A percentile compares a stretch with the other conserved stretches of the same genome.
Evolutionary conservation across 108 stramenopile species (phyloP).

Genomic region (Asterionellopsis glacialis): DNA sequence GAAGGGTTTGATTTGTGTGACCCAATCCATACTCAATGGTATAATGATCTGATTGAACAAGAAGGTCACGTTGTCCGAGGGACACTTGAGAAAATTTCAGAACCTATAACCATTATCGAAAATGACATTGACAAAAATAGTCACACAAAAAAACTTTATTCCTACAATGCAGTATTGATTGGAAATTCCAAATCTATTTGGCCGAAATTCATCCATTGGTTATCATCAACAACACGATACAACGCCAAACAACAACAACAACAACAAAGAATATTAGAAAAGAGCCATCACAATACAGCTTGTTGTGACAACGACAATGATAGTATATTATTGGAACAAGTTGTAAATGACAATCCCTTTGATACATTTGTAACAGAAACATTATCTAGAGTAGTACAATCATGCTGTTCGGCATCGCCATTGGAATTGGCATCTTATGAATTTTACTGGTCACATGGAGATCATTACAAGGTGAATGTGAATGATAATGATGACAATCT

Average conservation of each 20-base stretch:
- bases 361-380: no score
- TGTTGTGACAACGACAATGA: no score
- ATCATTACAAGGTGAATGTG: constrained; percentile 1
- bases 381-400: no score
- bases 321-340: no score
- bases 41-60: constrained; percentile 31
- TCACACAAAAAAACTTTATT: not conserved
- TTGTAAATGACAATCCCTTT: no score
- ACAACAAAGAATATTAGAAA: no score
- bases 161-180: constrained; percentile 36
- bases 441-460: constrained; percentile 8
- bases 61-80: constrained; percentile 37
- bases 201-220: constrained; percentile 39
- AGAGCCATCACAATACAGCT: not conserved
- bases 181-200: constrained; percentile 42
- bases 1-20: constrained; percentile 17
- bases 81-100: constrained; percentile 29
- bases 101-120: constrained; percentile 1
- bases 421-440: not conserved
- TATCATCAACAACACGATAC: constrained; percentile 13
- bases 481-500: not conserved
- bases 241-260: no score
- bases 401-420: not conserved
- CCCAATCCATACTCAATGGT: constrained; percentile 36
- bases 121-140: not conserved